phyloP scores from a whole-genome alignment of 371 early-diverging fungal species.

The Blyttiomyces sp. region DNA sequence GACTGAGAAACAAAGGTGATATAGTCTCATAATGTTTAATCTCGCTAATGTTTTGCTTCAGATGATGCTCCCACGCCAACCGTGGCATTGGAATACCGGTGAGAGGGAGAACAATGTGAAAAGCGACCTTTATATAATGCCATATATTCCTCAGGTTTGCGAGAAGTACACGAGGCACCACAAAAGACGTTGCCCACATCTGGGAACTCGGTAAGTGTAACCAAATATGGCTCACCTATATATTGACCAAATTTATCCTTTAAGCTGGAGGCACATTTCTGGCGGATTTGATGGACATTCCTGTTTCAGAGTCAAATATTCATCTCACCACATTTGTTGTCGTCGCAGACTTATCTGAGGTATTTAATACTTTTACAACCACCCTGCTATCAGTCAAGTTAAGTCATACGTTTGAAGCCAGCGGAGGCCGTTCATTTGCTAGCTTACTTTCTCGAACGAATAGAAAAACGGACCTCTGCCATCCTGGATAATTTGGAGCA shows the following conservation, averaged over 20 bases:
- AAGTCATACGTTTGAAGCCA: conserved; percentile 28
- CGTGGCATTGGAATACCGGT: conserved; percentile 51
- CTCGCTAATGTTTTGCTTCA: conserved; percentile 3
- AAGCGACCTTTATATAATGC: background rate
- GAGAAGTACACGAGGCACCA: conserved; percentile 42
- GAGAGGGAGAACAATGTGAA: too few species aligned
- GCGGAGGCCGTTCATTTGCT: conserved; percentile 23
- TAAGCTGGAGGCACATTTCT: conserved; percentile 45
- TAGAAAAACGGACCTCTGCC: conserved; percentile 22
- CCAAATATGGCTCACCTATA: background rate
- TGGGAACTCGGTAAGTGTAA: conserved; percentile 45
- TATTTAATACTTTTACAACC: too few species aligned
- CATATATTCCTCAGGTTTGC: conserved; percentile 33
- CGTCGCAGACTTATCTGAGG: conserved; percentile 43
- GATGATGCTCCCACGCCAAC: conserved; percentile 46
- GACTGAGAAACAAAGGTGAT: conserved; percentile 45
- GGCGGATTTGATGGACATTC: conserved; percentile 40
- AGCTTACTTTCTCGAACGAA: conserved; percentile 26
- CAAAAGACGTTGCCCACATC: conserved; percentile 51
- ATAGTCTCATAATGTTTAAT: background rate
- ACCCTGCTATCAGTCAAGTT: too few species aligned
- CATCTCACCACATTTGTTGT: conserved; percentile 42
- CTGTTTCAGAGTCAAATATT: conserved; percentile 41
- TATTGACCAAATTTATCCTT: background rate
- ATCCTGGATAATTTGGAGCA: conserved; percentile 38